phyloP scores from a whole-genome alignment of 2,329 filamentous ascomycete genomes.

The Fonsecaea pedrosoi region DNA sequence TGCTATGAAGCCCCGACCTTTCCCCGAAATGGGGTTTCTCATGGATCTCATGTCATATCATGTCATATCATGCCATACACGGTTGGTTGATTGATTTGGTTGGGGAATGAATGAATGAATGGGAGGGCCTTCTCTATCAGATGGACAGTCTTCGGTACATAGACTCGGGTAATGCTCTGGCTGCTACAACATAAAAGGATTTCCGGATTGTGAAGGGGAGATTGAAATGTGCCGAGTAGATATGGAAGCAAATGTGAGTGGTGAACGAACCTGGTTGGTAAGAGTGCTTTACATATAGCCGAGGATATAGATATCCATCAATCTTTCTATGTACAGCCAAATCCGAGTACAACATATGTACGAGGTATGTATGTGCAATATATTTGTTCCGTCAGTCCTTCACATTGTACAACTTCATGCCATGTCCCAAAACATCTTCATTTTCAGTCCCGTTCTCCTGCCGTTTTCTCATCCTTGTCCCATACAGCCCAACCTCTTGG shows the following conservation, averaged over 20 bases:
- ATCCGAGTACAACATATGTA: no score
- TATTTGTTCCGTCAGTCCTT: neutral
- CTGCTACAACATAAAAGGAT: neutral
- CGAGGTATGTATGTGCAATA: neutral
- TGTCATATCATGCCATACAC: no score
- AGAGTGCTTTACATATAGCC: no score
- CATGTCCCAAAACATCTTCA: neutral
- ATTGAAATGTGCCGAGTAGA: neutral
- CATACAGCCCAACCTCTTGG: neutral
- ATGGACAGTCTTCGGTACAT: neutral
- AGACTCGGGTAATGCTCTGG: neutral
- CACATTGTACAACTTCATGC: neutral
- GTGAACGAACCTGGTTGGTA: no score
- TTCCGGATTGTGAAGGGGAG: neutral
- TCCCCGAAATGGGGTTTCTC: conserved; percentile 1
- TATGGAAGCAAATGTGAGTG: no score
- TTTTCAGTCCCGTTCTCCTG: neutral
- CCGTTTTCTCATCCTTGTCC: neutral
- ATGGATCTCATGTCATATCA: neutral
- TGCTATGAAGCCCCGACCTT: neutral
- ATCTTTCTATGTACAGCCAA: neutral
- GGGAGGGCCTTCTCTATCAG: neutral
- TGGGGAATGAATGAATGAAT: neutral
- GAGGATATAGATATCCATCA: neutral
- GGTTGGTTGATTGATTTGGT: neutral